Evolutionary conservation across 2,329 filamentous ascomycete genomes (phyloP), one percentile per base, ranked within the genome.

Genomic region (Beauveria sp.): DNA sequence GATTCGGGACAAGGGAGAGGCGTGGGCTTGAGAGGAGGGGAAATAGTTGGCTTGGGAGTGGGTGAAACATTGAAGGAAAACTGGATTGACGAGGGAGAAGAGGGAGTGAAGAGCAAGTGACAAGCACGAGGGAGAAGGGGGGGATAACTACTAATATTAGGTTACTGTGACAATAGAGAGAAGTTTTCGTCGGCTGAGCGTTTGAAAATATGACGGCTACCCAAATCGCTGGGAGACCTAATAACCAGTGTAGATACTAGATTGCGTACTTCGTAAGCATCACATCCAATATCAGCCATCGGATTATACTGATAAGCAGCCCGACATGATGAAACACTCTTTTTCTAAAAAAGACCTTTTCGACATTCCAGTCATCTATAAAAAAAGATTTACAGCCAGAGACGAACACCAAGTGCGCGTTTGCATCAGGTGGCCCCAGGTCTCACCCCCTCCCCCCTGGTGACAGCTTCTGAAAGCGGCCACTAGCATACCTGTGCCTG

Each of bases 401-500:
- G 22, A 14, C 14, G n/a, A 52, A 38, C 16, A 14, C 1, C n/a
- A 16, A 34, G 42, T 24, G 38, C 22, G 52, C 42, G 54, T 46
- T 57, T 57, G 54, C 54, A 47, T 57, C 51, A 54, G 24, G 12
- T 56, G 38, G 38, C 34, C 34, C 18, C 53, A 45, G 34, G 34
- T 26, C 52, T 26, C 38, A 54, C 5, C 20, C 22, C 14, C 5
- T n/a, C 38, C 24, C 22, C 52, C 38, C 20, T 18, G 9, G 51
- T 40, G n/a, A 28, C 20, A 10, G 9, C 20, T n/a, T 28, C 56
- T 51, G 34, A 30, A 58, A 58, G 56, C 56, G 34, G 56, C 56
- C 56, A 10, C 46, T 43, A 30, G 34, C 56, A 58, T 58, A n/a
- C 56, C 56, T 58, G 55, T 58, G 28, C 55, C 55, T 50, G 34